phyloP scores from a whole-genome alignment of 345 rosid species.

The Citrus glauca region DNA sequence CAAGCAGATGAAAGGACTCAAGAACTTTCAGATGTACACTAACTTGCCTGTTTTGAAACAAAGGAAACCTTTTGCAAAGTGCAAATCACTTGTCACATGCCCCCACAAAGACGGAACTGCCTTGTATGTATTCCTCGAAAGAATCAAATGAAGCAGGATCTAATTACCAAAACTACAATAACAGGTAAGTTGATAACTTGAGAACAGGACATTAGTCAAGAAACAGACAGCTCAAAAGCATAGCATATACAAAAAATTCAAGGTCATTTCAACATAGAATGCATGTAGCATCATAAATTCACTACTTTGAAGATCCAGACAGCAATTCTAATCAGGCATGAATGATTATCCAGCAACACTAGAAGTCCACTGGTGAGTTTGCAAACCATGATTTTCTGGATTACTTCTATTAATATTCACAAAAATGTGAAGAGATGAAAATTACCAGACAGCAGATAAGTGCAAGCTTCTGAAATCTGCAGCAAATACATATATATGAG shows the following conservation, averaged over 20 bases:
- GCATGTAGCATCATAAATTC: neutral
- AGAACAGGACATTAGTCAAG: constrained; percentile 4
- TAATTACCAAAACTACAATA: constrained; percentile 22
- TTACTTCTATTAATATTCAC: neutral
- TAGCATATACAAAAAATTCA: neutral
- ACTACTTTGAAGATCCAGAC: constrained; percentile 5
- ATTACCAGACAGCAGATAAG: constrained; percentile 62
- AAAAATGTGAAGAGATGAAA: constrained; percentile 7
- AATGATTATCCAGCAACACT: constrained; percentile 12
- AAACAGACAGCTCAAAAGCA: neutral
- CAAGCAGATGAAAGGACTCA: neutral
- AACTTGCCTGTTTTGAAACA: constrained; percentile 10
- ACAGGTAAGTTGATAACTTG: constrained; percentile 12
- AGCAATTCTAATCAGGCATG: neutral
- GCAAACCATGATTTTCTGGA: constrained; percentile 23
- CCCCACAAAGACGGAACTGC: constrained; percentile 15
- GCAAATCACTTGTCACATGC: constrained; percentile 11
- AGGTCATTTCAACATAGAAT: constrained; percentile 1
- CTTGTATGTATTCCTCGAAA: constrained; percentile 22
- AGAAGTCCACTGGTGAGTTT: constrained; percentile 28
- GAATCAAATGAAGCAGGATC: constrained; percentile 18
- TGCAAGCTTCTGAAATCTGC: constrained; percentile 75
- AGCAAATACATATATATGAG: constrained; percentile 16
- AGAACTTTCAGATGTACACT: constrained; percentile 1
- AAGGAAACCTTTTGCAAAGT: constrained; percentile 13